A percentile compares a stretch with the other conserved stretches of the same genome.
phyloP scores from a whole-genome alignment of 768 basidiomycete species.

The Sporobolomyces phaffii region DNA sequence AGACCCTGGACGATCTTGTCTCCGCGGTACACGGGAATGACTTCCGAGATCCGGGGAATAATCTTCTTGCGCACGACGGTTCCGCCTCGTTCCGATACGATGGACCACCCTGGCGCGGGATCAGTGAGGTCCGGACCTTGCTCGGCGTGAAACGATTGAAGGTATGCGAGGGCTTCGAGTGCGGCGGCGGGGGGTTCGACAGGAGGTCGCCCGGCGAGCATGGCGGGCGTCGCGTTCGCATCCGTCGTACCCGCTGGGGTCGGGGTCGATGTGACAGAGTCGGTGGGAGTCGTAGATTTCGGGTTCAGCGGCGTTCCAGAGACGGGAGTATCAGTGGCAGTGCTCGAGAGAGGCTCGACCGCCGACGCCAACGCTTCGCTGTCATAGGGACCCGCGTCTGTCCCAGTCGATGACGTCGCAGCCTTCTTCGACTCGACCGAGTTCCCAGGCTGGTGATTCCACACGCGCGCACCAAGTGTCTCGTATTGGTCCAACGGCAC shows the following conservation, averaged over 20 bases:
- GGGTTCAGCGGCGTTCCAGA: neutral
- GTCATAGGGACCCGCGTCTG: too few relatives aligned
- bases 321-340: too few relatives aligned
- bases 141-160: conserved; percentile 63
- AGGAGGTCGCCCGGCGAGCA: conserved; percentile 7
- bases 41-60: conserved; percentile 68
- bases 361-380: too few relatives aligned
- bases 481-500: conserved; percentile 81
- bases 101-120: conserved; percentile 62
- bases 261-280: neutral
- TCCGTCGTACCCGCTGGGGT: neutral
- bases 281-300: neutral
- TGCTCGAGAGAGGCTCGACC: too few relatives aligned
- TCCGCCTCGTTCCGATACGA: conserved; percentile 65
- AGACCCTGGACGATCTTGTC: conserved; percentile 88
- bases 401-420: neutral
- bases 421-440: neutral
- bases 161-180: conserved; percentile 71
- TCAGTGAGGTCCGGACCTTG: conserved; percentile 50
- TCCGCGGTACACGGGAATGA: conserved; percentile 77
- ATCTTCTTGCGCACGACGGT: conserved; percentile 68
- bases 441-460: neutral
- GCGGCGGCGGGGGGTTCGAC: conserved; percentile 67
- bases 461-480: conserved; percentile 22
- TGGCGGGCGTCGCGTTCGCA: neutral